These are phyloP conservation scores for Streptanthus diversifolius DNA, from an alignment of 345 rosid species.

Conservation along the genomic window DNA sequence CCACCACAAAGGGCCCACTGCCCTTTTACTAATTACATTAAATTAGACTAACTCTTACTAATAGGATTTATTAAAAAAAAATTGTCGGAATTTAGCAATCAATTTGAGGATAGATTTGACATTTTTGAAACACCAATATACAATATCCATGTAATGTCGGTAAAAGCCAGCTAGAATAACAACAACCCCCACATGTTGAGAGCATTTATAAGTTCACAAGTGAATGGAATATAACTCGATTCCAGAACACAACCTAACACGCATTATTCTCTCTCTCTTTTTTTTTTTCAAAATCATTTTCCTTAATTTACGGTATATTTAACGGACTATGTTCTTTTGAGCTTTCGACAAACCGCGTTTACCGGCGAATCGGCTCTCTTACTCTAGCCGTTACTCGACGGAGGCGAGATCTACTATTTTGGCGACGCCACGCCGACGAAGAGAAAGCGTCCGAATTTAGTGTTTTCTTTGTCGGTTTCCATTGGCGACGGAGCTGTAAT, in stretches of 20 bases:
- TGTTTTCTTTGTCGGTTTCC: background rate
- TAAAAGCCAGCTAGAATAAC: constrained; percentile 18
- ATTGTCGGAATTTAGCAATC: constrained; percentile 7
- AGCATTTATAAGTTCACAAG: constrained; percentile 11
- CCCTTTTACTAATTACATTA: background rate
- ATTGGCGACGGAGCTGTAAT: constrained; percentile 14
- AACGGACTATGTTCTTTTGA: constrained; percentile 19
- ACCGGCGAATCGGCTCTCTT: constrained; percentile 21
- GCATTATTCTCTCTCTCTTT: background rate
- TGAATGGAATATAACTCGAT: constrained; percentile 7
- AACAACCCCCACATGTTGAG: constrained; percentile 12
- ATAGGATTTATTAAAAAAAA: background rate
- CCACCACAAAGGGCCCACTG: background rate
- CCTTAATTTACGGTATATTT: constrained; percentile 17
- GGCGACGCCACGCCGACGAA: background rate
- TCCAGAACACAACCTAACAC: constrained; percentile 8
- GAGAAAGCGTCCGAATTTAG: background rate
- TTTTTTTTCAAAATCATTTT: background rate
- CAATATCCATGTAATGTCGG: constrained; percentile 12
- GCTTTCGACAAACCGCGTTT: constrained; percentile 17
- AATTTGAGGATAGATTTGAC: constrained; percentile 1
- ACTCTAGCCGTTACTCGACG: constrained; percentile 7
- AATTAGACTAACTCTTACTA: background rate
- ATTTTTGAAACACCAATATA: background rate
- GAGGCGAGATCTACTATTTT: constrained; percentile 13